Percentiles rank a stretch among this genome's conserved stretches.
Evolutionary conservation across 805 yeast species (phyloP).

Genomic region (Alloascoidea hylecoeti): DNA sequence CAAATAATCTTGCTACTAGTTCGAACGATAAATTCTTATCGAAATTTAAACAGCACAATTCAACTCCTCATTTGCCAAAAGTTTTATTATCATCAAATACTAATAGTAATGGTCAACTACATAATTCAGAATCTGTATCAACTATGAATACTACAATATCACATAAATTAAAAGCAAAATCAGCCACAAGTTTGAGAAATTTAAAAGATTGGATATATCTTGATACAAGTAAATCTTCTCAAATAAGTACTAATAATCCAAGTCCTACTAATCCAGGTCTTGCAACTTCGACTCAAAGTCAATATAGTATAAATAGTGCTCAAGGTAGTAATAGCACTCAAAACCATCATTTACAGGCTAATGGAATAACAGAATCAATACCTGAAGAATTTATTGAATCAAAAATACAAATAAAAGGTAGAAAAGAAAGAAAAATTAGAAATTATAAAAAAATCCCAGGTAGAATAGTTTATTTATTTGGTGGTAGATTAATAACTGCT

Average conservation of each 20-base stretch:
- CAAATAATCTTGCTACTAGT: too few relatives aligned
- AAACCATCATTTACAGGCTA: not conserved
- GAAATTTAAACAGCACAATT: too few relatives aligned
- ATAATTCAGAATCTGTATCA: too few relatives aligned
- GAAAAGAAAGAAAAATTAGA: not conserved
- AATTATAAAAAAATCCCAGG: not conserved
- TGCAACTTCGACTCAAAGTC: not conserved
- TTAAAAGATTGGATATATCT: not conserved
- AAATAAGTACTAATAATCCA: not conserved
- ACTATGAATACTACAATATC: too few relatives aligned
- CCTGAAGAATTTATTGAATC: not conserved
- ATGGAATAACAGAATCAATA: not conserved
- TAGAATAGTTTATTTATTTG: conserved; percentile 24
- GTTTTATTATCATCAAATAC: too few relatives aligned
- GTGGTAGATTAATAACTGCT: conserved; percentile 45
- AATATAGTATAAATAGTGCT: not conserved
- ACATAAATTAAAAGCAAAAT: not conserved
- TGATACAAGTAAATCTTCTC: not conserved
- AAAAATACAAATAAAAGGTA: not conserved
- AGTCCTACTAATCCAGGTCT: not conserved
- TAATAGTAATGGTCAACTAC: too few relatives aligned
- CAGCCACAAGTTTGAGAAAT: conserved; percentile 1
- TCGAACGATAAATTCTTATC: too few relatives aligned
- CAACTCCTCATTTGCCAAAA: too few relatives aligned
- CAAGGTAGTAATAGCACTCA: not conserved